These are phyloP conservation scores for Mycena latifolia DNA, from an alignment of 768 basidiomycete genomes.

Conservation along the genomic window DNA sequence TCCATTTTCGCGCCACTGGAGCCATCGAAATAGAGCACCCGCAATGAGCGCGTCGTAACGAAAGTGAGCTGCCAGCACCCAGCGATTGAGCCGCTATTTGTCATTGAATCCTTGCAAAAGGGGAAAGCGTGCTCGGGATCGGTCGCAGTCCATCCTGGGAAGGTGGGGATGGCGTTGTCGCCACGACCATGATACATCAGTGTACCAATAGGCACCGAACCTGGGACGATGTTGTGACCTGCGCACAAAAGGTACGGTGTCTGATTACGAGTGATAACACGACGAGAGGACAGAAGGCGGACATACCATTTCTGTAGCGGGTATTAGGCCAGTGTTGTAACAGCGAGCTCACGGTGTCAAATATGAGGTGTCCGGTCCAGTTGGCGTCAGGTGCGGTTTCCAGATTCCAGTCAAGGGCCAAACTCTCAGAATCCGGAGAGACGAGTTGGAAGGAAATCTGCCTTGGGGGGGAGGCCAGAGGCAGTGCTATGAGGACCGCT, in stretches of 20 bases:
- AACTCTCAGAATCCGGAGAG: no score
- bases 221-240: conserved; percentile 42
- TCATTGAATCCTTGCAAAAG: conserved; percentile 13
- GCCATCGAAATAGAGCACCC: conserved; percentile 66
- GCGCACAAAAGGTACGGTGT: not conserved
- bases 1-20: conserved; percentile 59
- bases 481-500: no score
- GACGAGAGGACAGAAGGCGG: not conserved
- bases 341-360: conserved; percentile 1
- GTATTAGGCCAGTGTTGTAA: not conserved
- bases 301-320: conserved; percentile 20
- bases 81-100: not conserved
- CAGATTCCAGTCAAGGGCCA: no score
- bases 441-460: no score
- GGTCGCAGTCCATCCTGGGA: no score
- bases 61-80: conserved; percentile 58
- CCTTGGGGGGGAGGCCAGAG: no score
- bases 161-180: conserved; percentile 22
- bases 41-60: conserved; percentile 52
- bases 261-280: not conserved
- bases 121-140: conserved; percentile 37
- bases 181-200: conserved; percentile 41
- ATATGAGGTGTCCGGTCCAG: no score
- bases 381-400: no score
- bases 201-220: conserved; percentile 37